Percentiles rank a stretch among this genome's conserved stretches.
Evolutionary conservation across 257 asterid species (phyloP).

Genomic region (Petunia axillaris): DNA sequence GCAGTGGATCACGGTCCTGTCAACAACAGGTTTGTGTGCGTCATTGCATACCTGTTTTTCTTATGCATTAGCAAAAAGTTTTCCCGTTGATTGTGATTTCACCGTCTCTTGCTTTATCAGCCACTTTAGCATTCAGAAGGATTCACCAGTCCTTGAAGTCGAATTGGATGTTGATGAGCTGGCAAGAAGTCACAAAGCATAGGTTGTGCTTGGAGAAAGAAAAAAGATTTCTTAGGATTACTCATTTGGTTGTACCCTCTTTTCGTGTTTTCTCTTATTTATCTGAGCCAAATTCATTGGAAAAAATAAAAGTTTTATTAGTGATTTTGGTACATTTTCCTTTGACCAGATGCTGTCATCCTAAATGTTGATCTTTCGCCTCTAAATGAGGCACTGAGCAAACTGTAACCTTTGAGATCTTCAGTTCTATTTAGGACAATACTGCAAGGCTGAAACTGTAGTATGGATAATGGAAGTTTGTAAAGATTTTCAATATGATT

Average conservation of each 20-base stretch:
- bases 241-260: constrained; percentile 21
- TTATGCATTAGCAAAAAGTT: not conserved
- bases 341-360: not conserved
- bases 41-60: not conserved
- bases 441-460: constrained; percentile 5
- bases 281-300: constrained; percentile 11
- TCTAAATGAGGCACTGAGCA: constrained; percentile 10
- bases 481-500: constrained; percentile 9
- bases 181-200: constrained; percentile 67
- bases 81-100: not conserved
- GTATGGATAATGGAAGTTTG: constrained; percentile 1
- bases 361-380: constrained; percentile 11
- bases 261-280: constrained; percentile 12
- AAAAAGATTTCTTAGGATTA: constrained; percentile 2
- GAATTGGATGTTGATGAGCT: constrained; percentile 87
- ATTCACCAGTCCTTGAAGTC: constrained; percentile 68
- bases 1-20: constrained; percentile 88
- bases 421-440: constrained; percentile 13
- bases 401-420: constrained; percentile 13
- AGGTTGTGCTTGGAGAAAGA: constrained; percentile 27
- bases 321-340: constrained; percentile 25
- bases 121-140: constrained; percentile 46
- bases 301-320: constrained; percentile 19
- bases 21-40: constrained; percentile 61
- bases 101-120: constrained; percentile 45